Evolutionary conservation across 2,329 filamentous ascomycete genomes (phyloP).

Genomic region (Xylaria multiplex): DNA sequence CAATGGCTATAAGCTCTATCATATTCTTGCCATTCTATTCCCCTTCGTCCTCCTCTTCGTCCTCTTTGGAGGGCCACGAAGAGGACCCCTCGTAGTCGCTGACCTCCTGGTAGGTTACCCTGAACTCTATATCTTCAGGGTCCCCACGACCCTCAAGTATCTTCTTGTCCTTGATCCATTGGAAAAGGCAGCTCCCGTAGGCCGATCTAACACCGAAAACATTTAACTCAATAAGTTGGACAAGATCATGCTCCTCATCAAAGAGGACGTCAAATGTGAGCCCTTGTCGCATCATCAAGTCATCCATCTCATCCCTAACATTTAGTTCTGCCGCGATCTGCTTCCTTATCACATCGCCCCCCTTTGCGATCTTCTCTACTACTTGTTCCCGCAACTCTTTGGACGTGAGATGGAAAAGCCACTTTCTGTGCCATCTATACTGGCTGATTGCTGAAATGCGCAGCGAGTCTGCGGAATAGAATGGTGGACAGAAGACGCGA

Average conservation of each 20-base stretch:
- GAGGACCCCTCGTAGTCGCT: neutral
- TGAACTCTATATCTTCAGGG: slow-evolving; percentile 45
- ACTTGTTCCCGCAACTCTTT: slow-evolving; percentile 24
- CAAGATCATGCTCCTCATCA: slow-evolving; percentile 43
- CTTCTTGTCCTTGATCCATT: slow-evolving; percentile 54
- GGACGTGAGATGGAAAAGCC: slow-evolving; percentile 40
- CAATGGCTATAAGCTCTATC: too few species aligned
- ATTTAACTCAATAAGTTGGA: slow-evolving; percentile 57
- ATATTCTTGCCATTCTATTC: too few species aligned
- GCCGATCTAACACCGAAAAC: slow-evolving; percentile 56
- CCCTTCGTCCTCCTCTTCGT: neutral
- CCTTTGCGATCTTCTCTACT: slow-evolving; percentile 38
- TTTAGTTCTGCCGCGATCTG: slow-evolving; percentile 46
- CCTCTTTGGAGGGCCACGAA: neutral
- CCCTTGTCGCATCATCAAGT: slow-evolving; percentile 51
- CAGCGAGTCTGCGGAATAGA: slow-evolving; percentile 21
- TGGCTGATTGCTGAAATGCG: slow-evolving; percentile 54
- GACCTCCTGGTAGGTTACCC: slow-evolving; percentile 35
- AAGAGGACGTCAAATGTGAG: slow-evolving; percentile 57
- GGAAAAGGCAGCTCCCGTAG: slow-evolving; percentile 58
- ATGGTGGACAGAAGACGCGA: slow-evolving; percentile 55
- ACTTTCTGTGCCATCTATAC: slow-evolving; percentile 54
- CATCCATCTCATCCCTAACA: slow-evolving; percentile 41
- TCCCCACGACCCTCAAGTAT: slow-evolving; percentile 42
- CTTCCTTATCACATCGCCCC: slow-evolving; percentile 39